Base-by-base conservation (phyloP, 345 rosid species). In the Melaleuca quinquenervia region DNA sequence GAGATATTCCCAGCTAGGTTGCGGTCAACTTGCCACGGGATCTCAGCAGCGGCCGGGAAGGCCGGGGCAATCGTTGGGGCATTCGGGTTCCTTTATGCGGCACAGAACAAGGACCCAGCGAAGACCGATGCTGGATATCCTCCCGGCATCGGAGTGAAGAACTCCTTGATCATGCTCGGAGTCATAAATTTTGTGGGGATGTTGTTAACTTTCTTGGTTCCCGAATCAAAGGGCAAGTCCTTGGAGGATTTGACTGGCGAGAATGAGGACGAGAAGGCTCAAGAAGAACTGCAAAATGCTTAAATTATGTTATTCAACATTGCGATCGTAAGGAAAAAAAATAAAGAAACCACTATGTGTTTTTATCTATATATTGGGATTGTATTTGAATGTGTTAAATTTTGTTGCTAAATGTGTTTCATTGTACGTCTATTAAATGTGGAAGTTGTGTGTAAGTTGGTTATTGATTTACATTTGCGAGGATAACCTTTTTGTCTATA, bases 1-100 rank as follows among this genome's bases (percentile, higher is more conserved):
- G 98, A 95, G 91, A 93, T 95, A 15, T 96, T 95, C 88, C 98
- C 98, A 0, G 94, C 98, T 5, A 93, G 98, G 86, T 32, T 95
- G 56, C 90, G 98, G 90, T 92, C 98, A 3, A 96, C 95, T 12
- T 94, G 98, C 88, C 98, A 96, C 6, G 98, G 98, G 11, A 95
- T 95, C 88, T 95, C 96, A 3, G 96, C 94, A 0, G 98, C 96
- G 1, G 82, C 94, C 0, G 98, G 98, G 12, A 94, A 96, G 89
- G 92, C 93, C 0, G 95, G 98, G 36, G 98, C 96, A 2, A 94
- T 95, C 1, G 93, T 95, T 4, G 98, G 98, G 21, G 91, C 96
- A 3, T 95, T 96, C 10, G 98, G 98, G 6, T 96, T 94, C 88
- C 54, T 94, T 82, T 94, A 93, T 1, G 92, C 93, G 36, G 92